Base-by-base conservation (phyloP, 768 basidiomycete genomes). In the Favolaschia claudopus region DNA sequence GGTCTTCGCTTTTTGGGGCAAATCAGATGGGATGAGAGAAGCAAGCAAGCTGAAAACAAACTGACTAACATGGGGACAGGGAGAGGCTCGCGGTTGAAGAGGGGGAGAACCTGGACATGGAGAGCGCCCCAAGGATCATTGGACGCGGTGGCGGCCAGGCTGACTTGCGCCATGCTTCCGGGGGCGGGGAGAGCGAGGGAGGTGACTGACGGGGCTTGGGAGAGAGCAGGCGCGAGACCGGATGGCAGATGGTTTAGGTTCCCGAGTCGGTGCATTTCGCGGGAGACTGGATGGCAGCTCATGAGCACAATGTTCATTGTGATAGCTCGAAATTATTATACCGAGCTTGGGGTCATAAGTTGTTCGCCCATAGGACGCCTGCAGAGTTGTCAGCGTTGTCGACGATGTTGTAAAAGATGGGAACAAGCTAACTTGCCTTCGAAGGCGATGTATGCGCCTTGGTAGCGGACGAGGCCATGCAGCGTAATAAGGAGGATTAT, bases 11-110 rank as follows among this genome's bases (percentile, higher is more conserved):
- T n/a, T n/a, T n/a, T n/a, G n/a, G n/a, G n/a, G n/a, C n/a, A 69
- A 33, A 51, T 37, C 42, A 19, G 38, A 51, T 20, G 48, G 36
- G 48, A 44, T 58, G 31, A 65, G 62, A 36, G 19, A 25, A n/a
- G 51, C 48, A 55, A 15, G 17, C 15, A 29, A 55, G 10, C 27
- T 2, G 46, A 40, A 17, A 8, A 38, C 5, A 38, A 7, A 25
- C 17, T 48, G 17, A 76, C 86, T 68, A 67, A 90, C 91, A 98
- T 94, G 22, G 94, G 89, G 48, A 90, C 84, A 58, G 88, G 83
- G 19, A 98, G 81, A 3, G 91, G 89, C 68, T 95, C 92, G 32
- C 94, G 92, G 48, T 96, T 96, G 79, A 98, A 98, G 5, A 96
- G 74, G 1, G 95, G 95, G 4, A 98, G 77, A 31, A 97, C 89